Base-by-base conservation (phyloP, 140 eudicot species). In the Bidens hawaiensis region DNA sequence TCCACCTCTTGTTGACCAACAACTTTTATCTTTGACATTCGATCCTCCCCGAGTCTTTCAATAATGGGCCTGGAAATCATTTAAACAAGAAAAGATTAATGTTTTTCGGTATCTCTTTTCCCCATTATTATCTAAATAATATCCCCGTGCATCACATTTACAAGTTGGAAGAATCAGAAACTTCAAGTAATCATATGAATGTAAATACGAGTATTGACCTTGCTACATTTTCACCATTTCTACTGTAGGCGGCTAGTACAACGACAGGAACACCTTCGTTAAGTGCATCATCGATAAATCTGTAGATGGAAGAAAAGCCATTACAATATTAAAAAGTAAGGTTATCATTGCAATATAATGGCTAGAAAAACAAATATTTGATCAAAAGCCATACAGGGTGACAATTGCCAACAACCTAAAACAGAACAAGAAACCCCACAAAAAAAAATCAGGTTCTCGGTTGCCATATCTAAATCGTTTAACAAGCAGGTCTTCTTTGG, bases 31-130 rank as follows among this genome's bases (percentile, higher is more conserved):
- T 71, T 85, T 28, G 96, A 82, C 63, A 68, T 62, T 71, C 86
- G 70, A 59, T 85, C 95, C 69, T 68, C n/a, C n/a, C 94, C 96
- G 60, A 93, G 89, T 80, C 71, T 88, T 76, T 88, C 99, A 60
- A 81, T 67, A 22, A 83, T 83, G 57, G 83, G 74, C 78, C 99
- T 93, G 67, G 16, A 6, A 40, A 18, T 30, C 17, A 47, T 31
- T 23, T 1, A 50, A 22, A 50, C 22, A 24, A 16, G n/a, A 48
- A 18, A 26, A 67, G 22, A 48, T 66, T 19, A 18, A 66, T 47
- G 47, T 15, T 56, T 23, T 53, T 17, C 17, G 9, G 31, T 42
- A 1, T 54, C 22, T 2, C 41, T 9, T 24, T 36, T 15, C 27
- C 42, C 48, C 60, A 53, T 38, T 4, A 9, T 41, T 34, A 52